Base-by-base conservation (phyloP, 106 monocot genomes). In the Platanthera zijinensis region DNA sequence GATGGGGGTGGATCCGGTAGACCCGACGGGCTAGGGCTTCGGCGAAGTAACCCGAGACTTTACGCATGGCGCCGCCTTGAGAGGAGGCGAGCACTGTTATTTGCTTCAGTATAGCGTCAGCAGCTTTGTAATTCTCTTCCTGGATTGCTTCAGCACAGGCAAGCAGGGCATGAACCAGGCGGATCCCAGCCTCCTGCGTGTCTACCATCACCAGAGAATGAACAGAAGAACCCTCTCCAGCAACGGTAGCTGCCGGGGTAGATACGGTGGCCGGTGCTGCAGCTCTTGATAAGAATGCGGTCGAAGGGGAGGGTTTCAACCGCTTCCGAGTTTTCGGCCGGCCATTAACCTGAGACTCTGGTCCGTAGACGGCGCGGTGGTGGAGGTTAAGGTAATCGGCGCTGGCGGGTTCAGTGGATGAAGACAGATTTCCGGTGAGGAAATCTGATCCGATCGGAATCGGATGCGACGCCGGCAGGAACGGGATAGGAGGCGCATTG, bases 131-230 rank as follows among this genome's bases (percentile, higher is more conserved):
- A 59, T 92, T 87, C 18, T 84, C 87, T 57, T 85, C 81, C 80
- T 92, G 89, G 11, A 92, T 82, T 11, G 92, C 87, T 45, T 89
- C 92, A 2, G 92, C 92, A 76, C 92, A 92, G 52, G 83, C 87
- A 76, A 92, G 71, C 12, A 92, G 79, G 3, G 87, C 54, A 63
- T 92, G 89, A 52, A 92, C 87, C 0, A 92, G 85, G 15, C 85
- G 76, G 74, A 92, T 87, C 46, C 92, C 89, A 2, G 85, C 82
- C 52, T 89, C 92, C 72, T 89, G 89, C 18, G 92, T 75, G 71
- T 89, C 92, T 6, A 84, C 82, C 21, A 89, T 59, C 47, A 92
- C 82, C 61, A 86, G 50, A 7, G 78, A 75, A 9, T 83, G 62
- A 0, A 78, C 47, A 0, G 81, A 78, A 19, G 61, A 74, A 18